A percentile compares a stretch with the other conserved stretches of the same genome.
These are phyloP conservation scores for Populus tomentosa DNA, from an alignment of 441 rosid species.

Conservation along the genomic window DNA sequence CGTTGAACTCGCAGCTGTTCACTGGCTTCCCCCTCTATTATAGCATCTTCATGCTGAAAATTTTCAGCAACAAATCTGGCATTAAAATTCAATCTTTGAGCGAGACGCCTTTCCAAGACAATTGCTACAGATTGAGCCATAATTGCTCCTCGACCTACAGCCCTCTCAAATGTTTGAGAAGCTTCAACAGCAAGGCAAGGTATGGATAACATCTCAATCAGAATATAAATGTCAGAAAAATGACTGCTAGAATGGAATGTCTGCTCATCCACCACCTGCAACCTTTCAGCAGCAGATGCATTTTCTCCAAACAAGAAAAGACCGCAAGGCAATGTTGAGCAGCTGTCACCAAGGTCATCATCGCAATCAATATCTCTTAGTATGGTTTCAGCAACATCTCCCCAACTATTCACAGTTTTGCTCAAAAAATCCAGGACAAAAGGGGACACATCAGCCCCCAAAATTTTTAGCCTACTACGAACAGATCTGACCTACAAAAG, in stretches of 20 bases:
- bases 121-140: conserved; percentile 66
- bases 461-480: conserved; percentile 73
- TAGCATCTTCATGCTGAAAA: conserved; percentile 52
- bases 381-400: conserved; percentile 78
- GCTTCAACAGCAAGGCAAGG: conserved; percentile 87
- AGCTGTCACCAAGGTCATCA: conserved; percentile 53
- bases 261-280: conserved; percentile 51
- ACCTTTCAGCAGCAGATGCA: conserved; percentile 50
- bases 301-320: conserved; percentile 71
- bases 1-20: conserved; percentile 60
- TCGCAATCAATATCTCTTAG: conserved; percentile 82
- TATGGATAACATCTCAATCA: conserved; percentile 90
- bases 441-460: conserved; percentile 82
- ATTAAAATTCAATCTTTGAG: conserved; percentile 49
- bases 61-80: conserved; percentile 49
- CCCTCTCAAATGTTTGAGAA: conserved; percentile 89
- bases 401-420: conserved; percentile 89
- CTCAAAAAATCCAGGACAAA: conserved; percentile 80
- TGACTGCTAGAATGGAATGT: conserved; percentile 39
- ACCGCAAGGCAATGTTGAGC: conserved; percentile 45
- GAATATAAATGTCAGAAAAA: conserved; percentile 84
- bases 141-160: conserved; percentile 81
- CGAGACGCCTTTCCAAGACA: conserved; percentile 80
- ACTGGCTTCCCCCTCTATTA: conserved; percentile 55
- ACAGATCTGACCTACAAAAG: conserved; percentile 74